Percentiles rank a stretch among this genome's conserved stretches.
phyloP scores from a whole-genome alignment of 2,329 filamentous ascomycete species.

The Xylaria sp. region DNA sequence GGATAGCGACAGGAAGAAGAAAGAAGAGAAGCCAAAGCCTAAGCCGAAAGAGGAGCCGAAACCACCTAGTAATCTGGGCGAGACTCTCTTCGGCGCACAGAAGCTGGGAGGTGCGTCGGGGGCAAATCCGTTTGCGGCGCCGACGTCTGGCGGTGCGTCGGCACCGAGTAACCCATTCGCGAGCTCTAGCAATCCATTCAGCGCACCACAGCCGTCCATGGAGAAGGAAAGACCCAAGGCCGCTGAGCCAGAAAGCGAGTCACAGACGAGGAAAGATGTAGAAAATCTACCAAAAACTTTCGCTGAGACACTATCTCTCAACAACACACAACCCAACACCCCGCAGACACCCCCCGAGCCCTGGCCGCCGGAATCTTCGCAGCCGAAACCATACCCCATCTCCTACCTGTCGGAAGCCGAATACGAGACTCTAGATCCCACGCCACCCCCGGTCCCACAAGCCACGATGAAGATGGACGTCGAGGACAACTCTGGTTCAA shows the following conservation, averaged over 20 bases:
- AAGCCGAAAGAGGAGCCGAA: conserved; percentile 51
- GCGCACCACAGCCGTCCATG: conserved; percentile 38
- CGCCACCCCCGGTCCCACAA: conserved; percentile 61
- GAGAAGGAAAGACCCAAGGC: conserved; percentile 9
- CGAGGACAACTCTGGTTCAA: conserved; percentile 52
- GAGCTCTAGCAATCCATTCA: conserved; percentile 62
- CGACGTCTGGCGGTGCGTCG: conserved; percentile 44
- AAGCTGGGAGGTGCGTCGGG: conserved; percentile 51
- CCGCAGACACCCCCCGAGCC: conserved; percentile 66
- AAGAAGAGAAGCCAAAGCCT: conserved; percentile 52
- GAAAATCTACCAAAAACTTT: conserved; percentile 69
- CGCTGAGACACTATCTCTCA: conserved; percentile 80
- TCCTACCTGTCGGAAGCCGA: conserved; percentile 89
- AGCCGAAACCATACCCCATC: conserved; percentile 77
- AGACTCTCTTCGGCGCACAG: conserved; percentile 76
- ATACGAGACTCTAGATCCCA: conserved; percentile 83
- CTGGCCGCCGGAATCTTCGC: conserved; percentile 76
- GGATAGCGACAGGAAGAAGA: conserved; percentile 51
- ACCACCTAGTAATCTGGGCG: conserved; percentile 65
- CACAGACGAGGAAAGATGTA: conserved; percentile 43
- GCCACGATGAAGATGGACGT: conserved; percentile 63
- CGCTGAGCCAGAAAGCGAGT: conserved; percentile 48
- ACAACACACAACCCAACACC: conserved; percentile 59
- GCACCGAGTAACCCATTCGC: conserved; percentile 70
- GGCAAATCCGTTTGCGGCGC: conserved; percentile 72